Conservation (phyloP, 225 moss, liverwort and hornwort species). For the Marchantia paleacea region DNA sequence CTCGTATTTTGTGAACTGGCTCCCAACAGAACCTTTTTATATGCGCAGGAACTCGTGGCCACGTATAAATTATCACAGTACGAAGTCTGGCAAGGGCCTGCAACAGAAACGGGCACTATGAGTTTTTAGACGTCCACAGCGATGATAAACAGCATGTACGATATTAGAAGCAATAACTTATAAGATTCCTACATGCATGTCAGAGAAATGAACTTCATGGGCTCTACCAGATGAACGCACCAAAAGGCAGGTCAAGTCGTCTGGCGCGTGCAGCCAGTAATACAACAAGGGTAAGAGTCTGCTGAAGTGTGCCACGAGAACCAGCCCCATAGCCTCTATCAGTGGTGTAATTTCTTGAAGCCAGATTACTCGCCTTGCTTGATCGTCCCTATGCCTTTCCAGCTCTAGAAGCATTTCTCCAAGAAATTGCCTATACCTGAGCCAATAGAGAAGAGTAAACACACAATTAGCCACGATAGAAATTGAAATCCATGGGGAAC, state of each 20-base stretch:
- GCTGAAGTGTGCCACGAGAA: slow-evolving; percentile 83
- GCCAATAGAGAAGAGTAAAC: not conserved
- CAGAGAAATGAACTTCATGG: not conserved
- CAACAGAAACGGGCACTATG: not conserved
- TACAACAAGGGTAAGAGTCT: slow-evolving; percentile 68
- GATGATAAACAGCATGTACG: not conserved
- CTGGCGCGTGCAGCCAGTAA: slow-evolving; percentile 75
- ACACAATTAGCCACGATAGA: not conserved
- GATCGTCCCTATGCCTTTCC: slow-evolving; percentile 66
- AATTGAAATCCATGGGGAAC: not conserved
- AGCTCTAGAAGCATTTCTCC: slow-evolving; percentile 79
- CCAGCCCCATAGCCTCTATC: slow-evolving; percentile 77
- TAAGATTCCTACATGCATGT: not conserved
- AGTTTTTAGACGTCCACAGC: not conserved
- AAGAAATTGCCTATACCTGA: slow-evolving; percentile 73
- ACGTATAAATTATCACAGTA: slow-evolving; percentile 61
- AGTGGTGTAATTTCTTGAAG: slow-evolving; percentile 64
- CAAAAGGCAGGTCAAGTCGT: slow-evolving; percentile 70
- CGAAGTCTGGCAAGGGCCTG: slow-evolving; percentile 67
- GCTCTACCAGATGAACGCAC: slow-evolving; percentile 30
- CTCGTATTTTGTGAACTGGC: too few relatives aligned
- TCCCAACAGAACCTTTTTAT: slow-evolving; percentile 44
- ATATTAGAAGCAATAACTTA: not conserved
- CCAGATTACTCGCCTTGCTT: slow-evolving; percentile 61
- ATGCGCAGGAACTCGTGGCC: slow-evolving; percentile 89